phyloP scores from a whole-genome alignment of 371 early-diverging fungal species.

The Mucor lusitanicus region DNA sequence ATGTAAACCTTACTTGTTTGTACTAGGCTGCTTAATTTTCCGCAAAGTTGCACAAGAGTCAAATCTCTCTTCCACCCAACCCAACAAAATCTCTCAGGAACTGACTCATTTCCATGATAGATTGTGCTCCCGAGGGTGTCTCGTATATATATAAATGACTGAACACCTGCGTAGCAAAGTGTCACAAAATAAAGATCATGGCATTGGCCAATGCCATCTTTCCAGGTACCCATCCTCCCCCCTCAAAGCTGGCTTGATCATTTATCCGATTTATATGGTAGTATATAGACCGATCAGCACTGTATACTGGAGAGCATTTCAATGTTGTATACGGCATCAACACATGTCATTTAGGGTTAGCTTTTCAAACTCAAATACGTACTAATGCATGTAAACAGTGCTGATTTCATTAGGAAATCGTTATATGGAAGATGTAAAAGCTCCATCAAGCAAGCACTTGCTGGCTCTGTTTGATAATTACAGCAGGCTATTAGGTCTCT shows the following conservation, averaged over 20 bases:
- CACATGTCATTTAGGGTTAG: background rate
- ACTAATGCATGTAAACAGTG: background rate
- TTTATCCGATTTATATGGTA: background rate
- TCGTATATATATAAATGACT: background rate
- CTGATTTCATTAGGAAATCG: background rate
- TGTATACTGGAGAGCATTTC: too few relatives aligned
- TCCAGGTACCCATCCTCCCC: background rate
- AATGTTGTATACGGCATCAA: too few relatives aligned
- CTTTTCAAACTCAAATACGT: background rate
- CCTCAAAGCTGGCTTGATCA: background rate
- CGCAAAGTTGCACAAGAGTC: background rate
- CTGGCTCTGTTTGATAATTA: background rate
- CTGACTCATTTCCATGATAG: background rate
- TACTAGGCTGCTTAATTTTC: background rate
- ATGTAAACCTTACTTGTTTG: background rate
- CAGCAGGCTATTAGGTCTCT: background rate
- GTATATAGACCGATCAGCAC: background rate
- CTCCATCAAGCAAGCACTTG: background rate
- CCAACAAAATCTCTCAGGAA: background rate
- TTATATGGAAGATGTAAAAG: background rate
- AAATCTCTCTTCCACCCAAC: background rate
- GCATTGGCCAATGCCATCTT: background rate
- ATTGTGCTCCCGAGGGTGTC: background rate
- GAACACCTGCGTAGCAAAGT: background rate
- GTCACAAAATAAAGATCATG: background rate